A percentile compares a stretch with the other conserved stretches of the same genome.
Evolutionary conservation across 2,329 filamentous ascomycete genomes (phyloP).

Genomic region (Neodidymelliopsis sp.): DNA sequence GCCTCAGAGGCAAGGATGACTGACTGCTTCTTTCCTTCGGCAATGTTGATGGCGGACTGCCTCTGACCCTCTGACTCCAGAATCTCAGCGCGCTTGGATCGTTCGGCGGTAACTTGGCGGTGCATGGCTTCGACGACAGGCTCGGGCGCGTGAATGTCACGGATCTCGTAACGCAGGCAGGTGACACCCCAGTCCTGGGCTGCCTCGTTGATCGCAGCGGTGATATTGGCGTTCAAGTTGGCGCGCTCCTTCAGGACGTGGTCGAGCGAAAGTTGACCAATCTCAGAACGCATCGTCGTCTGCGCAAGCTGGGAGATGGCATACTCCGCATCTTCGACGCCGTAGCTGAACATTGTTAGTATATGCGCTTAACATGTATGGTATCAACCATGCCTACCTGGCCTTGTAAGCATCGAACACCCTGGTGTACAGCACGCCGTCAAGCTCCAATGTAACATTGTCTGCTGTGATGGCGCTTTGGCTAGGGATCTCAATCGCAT

Average conservation of each 20-base stretch:
- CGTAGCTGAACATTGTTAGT: constrained; percentile 70
- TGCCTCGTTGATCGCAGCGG: constrained; percentile 97
- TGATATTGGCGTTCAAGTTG: constrained; percentile 96
- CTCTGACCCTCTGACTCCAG: constrained; percentile 96
- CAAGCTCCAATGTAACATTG: constrained; percentile 95
- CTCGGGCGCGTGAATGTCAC: constrained; percentile 95
- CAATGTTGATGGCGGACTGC: constrained; percentile 98
- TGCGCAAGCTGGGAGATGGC: constrained; percentile 97
- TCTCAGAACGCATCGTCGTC: constrained; percentile 98
- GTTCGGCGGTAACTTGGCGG: constrained; percentile 94
- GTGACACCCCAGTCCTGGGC: constrained; percentile 96
- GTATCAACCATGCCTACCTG: constrained; percentile 63
- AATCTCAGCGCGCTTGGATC: constrained; percentile 97
- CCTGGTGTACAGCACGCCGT: constrained; percentile 93
- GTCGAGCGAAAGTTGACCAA: constrained; percentile 93
- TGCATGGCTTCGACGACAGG: constrained; percentile 98
- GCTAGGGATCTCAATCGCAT: constrained; percentile 93
- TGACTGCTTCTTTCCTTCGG: constrained; percentile 95
- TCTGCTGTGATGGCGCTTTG: constrained; percentile 98
- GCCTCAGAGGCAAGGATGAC: constrained; percentile 97
- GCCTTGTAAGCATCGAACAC: constrained; percentile 99
- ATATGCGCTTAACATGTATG: not conserved
- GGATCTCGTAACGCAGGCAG: constrained; percentile 95
- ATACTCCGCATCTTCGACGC: constrained; percentile 98
- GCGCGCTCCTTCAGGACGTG: constrained; percentile 98